Conservation (phyloP, 2,329 filamentous ascomycete species). For the Salinomyces thailandicus region DNA sequence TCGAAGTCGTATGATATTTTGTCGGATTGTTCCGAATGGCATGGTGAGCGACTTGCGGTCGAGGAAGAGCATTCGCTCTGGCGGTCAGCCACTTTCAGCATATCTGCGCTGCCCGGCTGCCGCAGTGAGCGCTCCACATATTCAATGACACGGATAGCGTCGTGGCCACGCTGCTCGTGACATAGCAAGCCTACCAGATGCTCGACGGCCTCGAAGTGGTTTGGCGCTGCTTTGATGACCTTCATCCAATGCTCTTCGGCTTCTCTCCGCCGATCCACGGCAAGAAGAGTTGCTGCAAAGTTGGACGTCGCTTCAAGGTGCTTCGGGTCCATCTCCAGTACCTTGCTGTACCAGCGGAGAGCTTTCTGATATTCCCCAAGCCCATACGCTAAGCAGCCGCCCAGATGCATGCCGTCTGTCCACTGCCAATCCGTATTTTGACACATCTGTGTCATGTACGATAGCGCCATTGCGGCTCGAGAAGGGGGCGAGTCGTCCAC, state of each 20-base stretch:
- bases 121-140: conserved; percentile 68
- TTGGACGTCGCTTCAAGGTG: conserved; percentile 93
- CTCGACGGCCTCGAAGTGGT: conserved; percentile 89
- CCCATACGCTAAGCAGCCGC: conserved; percentile 85
- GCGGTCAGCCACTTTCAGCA: conserved; percentile 41
- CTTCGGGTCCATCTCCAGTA: conserved; percentile 48
- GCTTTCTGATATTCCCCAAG: conserved; percentile 74
- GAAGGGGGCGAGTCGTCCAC: conserved; percentile 31
- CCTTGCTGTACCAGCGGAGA: conserved; percentile 61
- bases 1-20: conserved; percentile 49
- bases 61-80: conserved; percentile 49
- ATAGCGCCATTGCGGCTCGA: conserved; percentile 56
- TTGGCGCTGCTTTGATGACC: conserved; percentile 73
- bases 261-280: conserved; percentile 69
- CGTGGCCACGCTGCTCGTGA: conserved; percentile 64
- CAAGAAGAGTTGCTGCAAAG: conserved; percentile 77
- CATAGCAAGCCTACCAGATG: conserved; percentile 85
- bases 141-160: conserved; percentile 80
- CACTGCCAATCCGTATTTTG: conserved; percentile 75
- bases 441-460: conserved; percentile 63
- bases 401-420: conserved; percentile 85
- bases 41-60: conserved; percentile 44
- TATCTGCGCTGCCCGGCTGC: conserved; percentile 35
- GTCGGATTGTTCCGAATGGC: conserved; percentile 46
- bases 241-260: conserved; percentile 77